A percentile compares a stretch with the other conserved stretches of the same genome.
phyloP scores from a whole-genome alignment of 2,329 filamentous ascomycete genomes.

The Cordyceps tenuipes region DNA sequence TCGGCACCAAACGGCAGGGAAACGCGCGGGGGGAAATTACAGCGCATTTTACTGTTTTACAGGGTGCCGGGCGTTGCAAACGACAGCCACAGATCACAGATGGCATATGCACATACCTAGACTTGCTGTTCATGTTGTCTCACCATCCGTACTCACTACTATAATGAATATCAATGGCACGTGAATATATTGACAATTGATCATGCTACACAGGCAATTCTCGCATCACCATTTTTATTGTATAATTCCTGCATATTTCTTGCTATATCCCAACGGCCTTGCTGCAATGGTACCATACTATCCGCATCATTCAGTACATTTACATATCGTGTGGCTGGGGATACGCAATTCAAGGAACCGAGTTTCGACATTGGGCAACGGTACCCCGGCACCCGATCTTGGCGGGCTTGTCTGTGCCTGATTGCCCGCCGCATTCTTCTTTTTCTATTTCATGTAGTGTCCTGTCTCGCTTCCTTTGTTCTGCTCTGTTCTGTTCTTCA shows the following conservation, averaged over 20 bases:
- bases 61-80: too few relatives aligned
- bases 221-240: background rate
- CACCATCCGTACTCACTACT: background rate
- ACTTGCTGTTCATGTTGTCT: background rate
- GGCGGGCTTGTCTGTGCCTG: background rate
- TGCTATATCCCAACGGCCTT: background rate
- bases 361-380: background rate
- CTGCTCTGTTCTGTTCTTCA: background rate
- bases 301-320: too few relatives aligned
- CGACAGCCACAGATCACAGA: background rate
- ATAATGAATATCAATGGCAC: too few relatives aligned
- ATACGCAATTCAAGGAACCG: background rate
- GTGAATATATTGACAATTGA: background rate
- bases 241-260: background rate
- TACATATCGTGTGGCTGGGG: constrained; percentile 5
- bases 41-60: too few relatives aligned
- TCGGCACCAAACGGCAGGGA: background rate
- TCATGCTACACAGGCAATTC: background rate
- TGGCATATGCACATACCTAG: background rate
- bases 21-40: background rate
- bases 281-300: too few relatives aligned
- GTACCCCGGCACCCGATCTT: background rate
- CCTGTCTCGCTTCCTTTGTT: background rate
- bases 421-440: background rate
- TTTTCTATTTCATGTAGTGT: background rate